Evolutionary conservation across 345 rosid species (phyloP).

Genomic region (Pistacia integerrima): DNA sequence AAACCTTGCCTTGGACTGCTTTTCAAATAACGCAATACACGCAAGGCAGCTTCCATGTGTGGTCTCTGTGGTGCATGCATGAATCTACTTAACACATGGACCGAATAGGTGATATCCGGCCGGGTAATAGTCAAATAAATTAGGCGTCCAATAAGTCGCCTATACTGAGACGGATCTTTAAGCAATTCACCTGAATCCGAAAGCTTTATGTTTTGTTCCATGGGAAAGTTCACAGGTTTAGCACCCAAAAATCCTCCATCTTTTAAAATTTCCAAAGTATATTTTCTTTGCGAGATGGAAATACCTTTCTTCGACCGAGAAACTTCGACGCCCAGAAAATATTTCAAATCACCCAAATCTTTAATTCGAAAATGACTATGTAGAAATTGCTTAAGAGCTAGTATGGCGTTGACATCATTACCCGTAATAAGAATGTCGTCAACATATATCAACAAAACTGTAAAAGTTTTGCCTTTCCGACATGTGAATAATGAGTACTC

Average conservation of each 20-base stretch:
- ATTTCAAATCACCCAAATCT: no score
- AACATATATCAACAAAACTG: no score
- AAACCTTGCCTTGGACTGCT: not conserved
- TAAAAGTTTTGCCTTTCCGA: no score
- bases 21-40: not conserved
- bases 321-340: no score
- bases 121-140: not conserved
- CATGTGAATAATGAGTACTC: no score
- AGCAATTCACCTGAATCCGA: not conserved
- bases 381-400: no score
- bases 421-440: no score
- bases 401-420: no score
- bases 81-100: constrained; percentile 6
- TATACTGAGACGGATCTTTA: not conserved
- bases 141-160: not conserved
- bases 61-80: not conserved
- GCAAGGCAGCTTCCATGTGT: not conserved
- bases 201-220: not conserved
- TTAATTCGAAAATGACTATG: no score
- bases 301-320: not conserved
- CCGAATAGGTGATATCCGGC: not conserved
- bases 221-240: not conserved
- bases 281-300: not conserved
- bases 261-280: not conserved
- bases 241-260: not conserved